Conservation (phyloP, 306 rosid genomes). For the Vigna mungo region DNA sequence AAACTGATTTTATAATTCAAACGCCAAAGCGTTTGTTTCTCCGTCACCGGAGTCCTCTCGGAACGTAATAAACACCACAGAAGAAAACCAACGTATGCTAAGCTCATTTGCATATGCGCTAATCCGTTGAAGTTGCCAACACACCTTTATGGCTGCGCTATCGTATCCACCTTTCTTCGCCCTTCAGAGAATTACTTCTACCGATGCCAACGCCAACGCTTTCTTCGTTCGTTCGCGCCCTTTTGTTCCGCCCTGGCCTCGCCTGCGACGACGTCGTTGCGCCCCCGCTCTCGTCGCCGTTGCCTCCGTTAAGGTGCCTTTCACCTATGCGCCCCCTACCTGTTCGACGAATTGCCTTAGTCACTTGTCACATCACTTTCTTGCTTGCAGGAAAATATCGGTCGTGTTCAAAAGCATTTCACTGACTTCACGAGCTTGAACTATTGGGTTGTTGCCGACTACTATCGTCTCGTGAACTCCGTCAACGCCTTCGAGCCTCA, state of each 20-base stretch:
- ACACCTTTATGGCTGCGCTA: slow-evolving; percentile 57
- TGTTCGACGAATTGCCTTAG: slow-evolving; percentile 41
- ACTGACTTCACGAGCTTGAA: slow-evolving; percentile 73
- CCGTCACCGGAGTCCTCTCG: background rate
- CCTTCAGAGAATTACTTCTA: slow-evolving; percentile 42
- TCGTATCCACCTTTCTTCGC: slow-evolving; percentile 44
- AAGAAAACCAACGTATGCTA: background rate
- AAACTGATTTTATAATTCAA: too few relatives aligned
- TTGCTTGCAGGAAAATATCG: slow-evolving; percentile 65
- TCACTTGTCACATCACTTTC: slow-evolving; percentile 1
- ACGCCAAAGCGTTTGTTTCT: background rate
- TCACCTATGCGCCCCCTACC: slow-evolving; percentile 18
- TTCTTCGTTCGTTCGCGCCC: slow-evolving; percentile 39
- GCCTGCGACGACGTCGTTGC: slow-evolving; percentile 49
- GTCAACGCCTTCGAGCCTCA: slow-evolving; percentile 77
- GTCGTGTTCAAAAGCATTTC: slow-evolving; percentile 60
- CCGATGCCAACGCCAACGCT: slow-evolving; percentile 17
- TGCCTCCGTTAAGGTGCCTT: slow-evolving; percentile 61
- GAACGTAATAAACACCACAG: background rate
- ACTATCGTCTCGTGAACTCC: slow-evolving; percentile 75
- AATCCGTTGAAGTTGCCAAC: background rate
- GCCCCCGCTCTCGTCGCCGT: slow-evolving; percentile 22
- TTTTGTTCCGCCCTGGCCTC: slow-evolving; percentile 42
- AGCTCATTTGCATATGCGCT: background rate
- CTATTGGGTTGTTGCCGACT: slow-evolving; percentile 87